These are phyloP conservation scores for Paramarasmius palmivorus DNA, from an alignment of 1,284 basidiomycete genomes.

Conservation along the genomic window DNA sequence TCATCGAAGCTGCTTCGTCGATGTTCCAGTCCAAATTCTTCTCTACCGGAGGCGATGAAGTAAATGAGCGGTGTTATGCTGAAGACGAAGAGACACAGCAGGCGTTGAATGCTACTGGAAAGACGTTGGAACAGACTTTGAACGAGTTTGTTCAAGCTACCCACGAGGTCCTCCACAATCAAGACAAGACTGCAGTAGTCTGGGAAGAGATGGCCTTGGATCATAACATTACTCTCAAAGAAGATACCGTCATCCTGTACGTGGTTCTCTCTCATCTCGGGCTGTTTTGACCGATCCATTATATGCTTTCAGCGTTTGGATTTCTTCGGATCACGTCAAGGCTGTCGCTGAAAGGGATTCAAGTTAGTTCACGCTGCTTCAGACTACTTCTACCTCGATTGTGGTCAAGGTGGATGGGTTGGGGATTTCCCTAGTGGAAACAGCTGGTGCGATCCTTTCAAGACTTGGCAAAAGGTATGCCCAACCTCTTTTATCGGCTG, in stretches of 20 bases:
- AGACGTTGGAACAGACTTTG: constrained; percentile 66
- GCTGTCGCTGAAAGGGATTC: constrained; percentile 60
- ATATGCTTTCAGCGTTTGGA: constrained; percentile 65
- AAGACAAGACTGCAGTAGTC: constrained; percentile 45
- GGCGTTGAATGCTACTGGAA: constrained; percentile 45
- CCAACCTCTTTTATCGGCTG: neutral
- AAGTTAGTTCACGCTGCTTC: constrained; percentile 68
- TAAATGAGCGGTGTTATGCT: constrained; percentile 72
- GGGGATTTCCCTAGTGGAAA: constrained; percentile 52
- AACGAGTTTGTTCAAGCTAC: constrained; percentile 29
- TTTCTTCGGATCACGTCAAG: constrained; percentile 58
- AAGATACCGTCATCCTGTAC: constrained; percentile 72
- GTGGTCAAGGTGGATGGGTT: constrained; percentile 84
- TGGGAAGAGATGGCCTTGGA: constrained; percentile 70
- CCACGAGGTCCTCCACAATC: constrained; percentile 33
- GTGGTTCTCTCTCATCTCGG: constrained; percentile 20
- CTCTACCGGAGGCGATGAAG: constrained; percentile 83
- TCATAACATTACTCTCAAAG: constrained; percentile 60
- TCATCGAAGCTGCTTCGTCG: constrained; percentile 37
- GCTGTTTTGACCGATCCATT: neutral
- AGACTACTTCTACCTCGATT: constrained; percentile 82
- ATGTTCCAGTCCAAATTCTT: constrained; percentile 64
- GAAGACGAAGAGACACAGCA: constrained; percentile 60
- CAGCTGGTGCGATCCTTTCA: constrained; percentile 73
- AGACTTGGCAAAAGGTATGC: constrained; percentile 69